These are phyloP conservation scores for Salvia sclarea DNA, from an alignment of 305 asterid species.

Conservation along the genomic window DNA sequence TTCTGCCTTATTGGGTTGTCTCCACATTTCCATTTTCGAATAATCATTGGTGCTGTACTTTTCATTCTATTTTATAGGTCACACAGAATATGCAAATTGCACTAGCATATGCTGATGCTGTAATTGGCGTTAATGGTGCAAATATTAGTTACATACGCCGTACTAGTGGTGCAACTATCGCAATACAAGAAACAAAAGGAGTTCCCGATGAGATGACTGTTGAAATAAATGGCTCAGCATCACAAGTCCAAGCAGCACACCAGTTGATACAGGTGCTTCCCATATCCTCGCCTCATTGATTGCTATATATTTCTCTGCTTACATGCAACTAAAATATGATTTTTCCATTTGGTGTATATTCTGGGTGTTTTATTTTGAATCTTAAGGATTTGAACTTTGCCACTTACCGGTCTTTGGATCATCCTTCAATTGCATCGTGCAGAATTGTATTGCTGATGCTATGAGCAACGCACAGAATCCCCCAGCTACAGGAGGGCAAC, in stretches of 20 bases:
- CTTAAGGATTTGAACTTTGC: neutral
- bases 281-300: neutral
- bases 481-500: neutral
- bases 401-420: too few relatives aligned
- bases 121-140: slow-evolving; percentile 74
- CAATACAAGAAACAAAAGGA: slow-evolving; percentile 74
- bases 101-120: slow-evolving; percentile 75
- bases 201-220: slow-evolving; percentile 85
- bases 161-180: slow-evolving; percentile 84
- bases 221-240: slow-evolving; percentile 78
- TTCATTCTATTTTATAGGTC: slow-evolving; percentile 45
- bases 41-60: slow-evolving; percentile 11
- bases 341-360: neutral
- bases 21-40: neutral
- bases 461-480: slow-evolving; percentile 7
- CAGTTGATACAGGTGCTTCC: slow-evolving; percentile 75
- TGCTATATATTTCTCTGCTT: neutral
- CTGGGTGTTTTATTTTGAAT: neutral
- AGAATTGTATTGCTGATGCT: slow-evolving; percentile 35
- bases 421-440: slow-evolving; percentile 19
- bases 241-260: slow-evolving; percentile 83
- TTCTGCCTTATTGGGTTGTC: neutral
- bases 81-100: slow-evolving; percentile 78
- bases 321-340: neutral
- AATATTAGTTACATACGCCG: slow-evolving; percentile 85